Base-by-base conservation (phyloP, 495 filamentous ascomycete genomes). In the Tuber umbilicatum region DNA sequence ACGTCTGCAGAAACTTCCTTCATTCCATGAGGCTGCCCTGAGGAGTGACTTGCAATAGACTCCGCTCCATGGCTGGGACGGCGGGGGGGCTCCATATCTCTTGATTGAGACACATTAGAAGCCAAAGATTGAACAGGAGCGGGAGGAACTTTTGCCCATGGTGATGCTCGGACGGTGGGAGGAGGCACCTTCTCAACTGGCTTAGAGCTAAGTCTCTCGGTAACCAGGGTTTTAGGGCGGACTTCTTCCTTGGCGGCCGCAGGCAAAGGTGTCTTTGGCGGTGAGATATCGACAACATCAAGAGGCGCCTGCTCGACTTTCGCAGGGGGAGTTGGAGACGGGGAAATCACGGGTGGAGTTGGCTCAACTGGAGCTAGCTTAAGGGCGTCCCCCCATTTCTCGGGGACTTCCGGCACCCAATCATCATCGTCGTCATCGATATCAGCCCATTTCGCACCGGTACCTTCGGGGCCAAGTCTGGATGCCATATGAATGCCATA, bases 371-470 rank as follows among this genome's bases (percentile, higher is more conserved):
- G 79, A 50, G 84, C 83, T 19, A 94, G 92, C 85, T 98, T 97
- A 21, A 94, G 98, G 43, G 94, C 94, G 83, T 99, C 95, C 77
- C 91, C 93, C 95, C 95, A 99, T 64, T 64, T 64, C 77, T 97
- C 93, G 75, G 98, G 97, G 10, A 91, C 91, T 76, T 98, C 94
- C 0, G 95, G 96, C 4, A 91, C 93, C 95, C 95, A 99, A 82
- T 98, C 94, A 73, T 98, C 95, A 82, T 97, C 94, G 77, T 99
- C 95, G 74, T 99, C 95, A 74, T 98, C 95, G 74, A 99, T 97
- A 85, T 99, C 95, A 27, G 96, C 95, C 95, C 95, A 99, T 82
- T 93, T 94, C 23, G 93, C 89, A 71, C 94, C 92, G 64, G 88
- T 89, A 21, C 89, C 89, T 75, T 89, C 88, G 73, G 93, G 88